Evolutionary conservation across 2,329 filamentous ascomycete genomes (phyloP).

Genomic region (Orbilia oligospora): DNA sequence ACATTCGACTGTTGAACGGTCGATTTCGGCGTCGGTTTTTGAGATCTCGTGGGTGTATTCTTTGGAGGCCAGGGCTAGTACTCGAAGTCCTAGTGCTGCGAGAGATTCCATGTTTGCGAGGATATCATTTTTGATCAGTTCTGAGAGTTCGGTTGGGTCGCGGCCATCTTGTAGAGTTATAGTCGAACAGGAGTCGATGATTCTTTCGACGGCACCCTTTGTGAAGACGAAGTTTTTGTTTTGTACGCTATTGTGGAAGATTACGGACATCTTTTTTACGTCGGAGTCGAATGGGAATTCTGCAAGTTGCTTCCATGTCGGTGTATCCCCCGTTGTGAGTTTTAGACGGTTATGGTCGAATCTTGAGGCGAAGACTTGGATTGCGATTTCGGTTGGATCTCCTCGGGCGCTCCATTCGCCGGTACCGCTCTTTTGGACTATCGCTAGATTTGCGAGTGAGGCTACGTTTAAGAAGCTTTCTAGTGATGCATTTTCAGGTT

Average conservation of each 20-base stretch:
- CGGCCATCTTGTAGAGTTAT: slow-evolving; percentile 69
- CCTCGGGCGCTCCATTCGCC: slow-evolving; percentile 75
- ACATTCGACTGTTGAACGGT: slow-evolving; percentile 76
- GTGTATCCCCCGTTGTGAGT: slow-evolving; percentile 70
- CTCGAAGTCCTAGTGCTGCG: slow-evolving; percentile 77
- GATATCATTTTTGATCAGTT: slow-evolving; percentile 70
- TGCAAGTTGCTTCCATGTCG: slow-evolving; percentile 72
- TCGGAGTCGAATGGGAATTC: slow-evolving; percentile 82
- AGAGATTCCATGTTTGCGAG: slow-evolving; percentile 79
- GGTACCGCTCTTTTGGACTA: slow-evolving; percentile 64
- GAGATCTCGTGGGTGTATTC: slow-evolving; percentile 65
- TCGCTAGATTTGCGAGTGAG: slow-evolving; percentile 68
- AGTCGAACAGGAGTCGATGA: slow-evolving; percentile 75
- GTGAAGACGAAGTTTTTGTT: slow-evolving; percentile 71
- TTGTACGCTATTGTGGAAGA: slow-evolving; percentile 71
- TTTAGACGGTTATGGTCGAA: slow-evolving; percentile 75
- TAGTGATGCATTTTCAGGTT: slow-evolving; percentile 69
- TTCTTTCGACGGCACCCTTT: slow-evolving; percentile 79
- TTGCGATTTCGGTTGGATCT: slow-evolving; percentile 80
- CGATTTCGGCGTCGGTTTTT: slow-evolving; percentile 69
- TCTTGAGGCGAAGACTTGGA: slow-evolving; percentile 80
- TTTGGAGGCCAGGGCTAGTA: slow-evolving; percentile 76
- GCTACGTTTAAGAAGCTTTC: slow-evolving; percentile 75
- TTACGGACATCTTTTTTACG: slow-evolving; percentile 82
- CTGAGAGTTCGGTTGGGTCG: slow-evolving; percentile 66